These are phyloP conservation scores for Cubamyces sp. DNA, from an alignment of 768 basidiomycete species.

Conservation along the genomic window DNA sequence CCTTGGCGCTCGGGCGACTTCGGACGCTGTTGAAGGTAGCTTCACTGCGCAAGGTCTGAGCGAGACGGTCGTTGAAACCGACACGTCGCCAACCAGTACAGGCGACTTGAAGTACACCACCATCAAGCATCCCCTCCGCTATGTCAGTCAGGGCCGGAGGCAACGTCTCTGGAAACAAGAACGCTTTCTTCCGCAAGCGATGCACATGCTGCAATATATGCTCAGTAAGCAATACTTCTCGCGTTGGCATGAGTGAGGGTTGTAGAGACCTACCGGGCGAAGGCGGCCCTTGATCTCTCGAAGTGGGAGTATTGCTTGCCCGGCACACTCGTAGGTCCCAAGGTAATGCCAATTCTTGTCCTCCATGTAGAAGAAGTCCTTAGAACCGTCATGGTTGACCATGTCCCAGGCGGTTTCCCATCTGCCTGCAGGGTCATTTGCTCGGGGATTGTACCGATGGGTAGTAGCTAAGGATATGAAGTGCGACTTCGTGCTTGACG, in stretches of 20 bases:
- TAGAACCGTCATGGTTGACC: not conserved
- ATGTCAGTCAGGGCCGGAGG: conserved; percentile 3
- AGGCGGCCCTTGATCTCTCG: not conserved
- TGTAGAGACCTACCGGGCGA: not conserved
- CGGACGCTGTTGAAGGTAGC: not conserved
- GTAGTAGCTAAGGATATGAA: not conserved
- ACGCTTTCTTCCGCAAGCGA: not conserved
- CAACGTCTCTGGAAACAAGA: not conserved
- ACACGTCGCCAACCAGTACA: conserved; percentile 19
- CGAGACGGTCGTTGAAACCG: conserved; percentile 15
- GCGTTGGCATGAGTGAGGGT: not conserved
- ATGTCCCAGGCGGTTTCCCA: conserved; percentile 10
- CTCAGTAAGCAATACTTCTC: not conserved
- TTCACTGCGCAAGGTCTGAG: not conserved
- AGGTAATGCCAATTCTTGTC: conserved; percentile 8
- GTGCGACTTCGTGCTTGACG: not conserved
- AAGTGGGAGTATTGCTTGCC: not conserved
- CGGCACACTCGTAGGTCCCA: conserved; percentile 12
- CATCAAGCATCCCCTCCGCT: conserved; percentile 9
- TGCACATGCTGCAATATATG: not conserved
- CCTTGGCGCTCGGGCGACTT: no score
- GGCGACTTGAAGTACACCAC: conserved; percentile 8
- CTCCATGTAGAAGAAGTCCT: conserved; percentile 12
- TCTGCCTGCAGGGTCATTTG: not conserved
- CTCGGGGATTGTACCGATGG: conserved; percentile 12